Evolutionary conservation across 495 filamentous ascomycete species (phyloP).

Genomic region (Aspergillus biplanus): DNA sequence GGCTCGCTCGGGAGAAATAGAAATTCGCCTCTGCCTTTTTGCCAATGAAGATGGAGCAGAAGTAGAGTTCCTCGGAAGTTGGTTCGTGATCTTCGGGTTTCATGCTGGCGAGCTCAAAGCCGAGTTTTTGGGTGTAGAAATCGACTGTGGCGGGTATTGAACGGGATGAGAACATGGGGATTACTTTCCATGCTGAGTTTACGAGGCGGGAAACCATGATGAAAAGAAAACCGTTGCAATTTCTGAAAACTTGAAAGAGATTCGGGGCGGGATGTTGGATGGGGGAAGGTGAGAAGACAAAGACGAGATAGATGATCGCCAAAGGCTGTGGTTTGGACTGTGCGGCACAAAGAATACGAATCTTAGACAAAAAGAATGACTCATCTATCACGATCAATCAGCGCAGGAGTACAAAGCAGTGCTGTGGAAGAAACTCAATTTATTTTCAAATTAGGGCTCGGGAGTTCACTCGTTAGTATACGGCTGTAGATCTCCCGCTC

Average conservation of each 20-base stretch:
- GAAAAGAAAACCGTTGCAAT: background rate
- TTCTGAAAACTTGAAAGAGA: background rate
- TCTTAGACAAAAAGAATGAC: too few species aligned
- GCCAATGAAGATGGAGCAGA: constrained; percentile 19
- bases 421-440: too few species aligned
- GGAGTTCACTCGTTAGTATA: too few species aligned
- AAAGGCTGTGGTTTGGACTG: too few species aligned
- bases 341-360: too few species aligned
- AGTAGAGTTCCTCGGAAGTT: constrained; percentile 1
- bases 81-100: constrained; percentile 8
- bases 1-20: constrained; percentile 11
- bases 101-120: constrained; percentile 15
- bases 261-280: background rate
- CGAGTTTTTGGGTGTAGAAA: constrained; percentile 17
- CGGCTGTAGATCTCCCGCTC: too few species aligned
- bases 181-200: constrained; percentile 19
- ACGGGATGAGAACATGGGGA: constrained; percentile 18
- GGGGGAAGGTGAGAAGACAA: too few species aligned
- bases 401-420: too few species aligned
- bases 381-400: too few species aligned
- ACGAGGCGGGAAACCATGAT: too few species aligned
- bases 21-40: constrained; percentile 17
- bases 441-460: too few species aligned
- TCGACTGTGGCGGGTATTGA: constrained; percentile 9
- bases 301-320: too few species aligned